Evolutionary conservation across 2,329 filamentous ascomycete species (phyloP), one percentile per base, ranked within the genome.

Genomic region (Pseudopithomyces maydicus): DNA sequence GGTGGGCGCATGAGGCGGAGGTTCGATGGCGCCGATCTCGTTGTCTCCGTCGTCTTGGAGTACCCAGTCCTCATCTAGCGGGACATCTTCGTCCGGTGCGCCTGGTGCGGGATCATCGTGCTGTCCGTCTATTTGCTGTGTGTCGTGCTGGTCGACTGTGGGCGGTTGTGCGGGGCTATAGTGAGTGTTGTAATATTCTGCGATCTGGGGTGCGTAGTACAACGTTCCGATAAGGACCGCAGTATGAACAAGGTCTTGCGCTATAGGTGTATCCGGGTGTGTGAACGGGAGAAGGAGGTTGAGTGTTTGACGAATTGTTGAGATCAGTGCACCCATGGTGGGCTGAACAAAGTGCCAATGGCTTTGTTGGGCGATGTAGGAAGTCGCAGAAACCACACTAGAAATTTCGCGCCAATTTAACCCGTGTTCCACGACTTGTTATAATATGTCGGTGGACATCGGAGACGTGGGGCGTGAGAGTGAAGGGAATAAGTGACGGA

Each of bases 201-300:
- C 77, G 35, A 82, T 75, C 58, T 78, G 76, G 17, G 80, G 80
- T 0, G 77, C 80, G 59, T 72, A 80, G 66, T 82, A 82, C 15
- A 82, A 70, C 2, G 79, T 71, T 22, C 72, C 70, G 60, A 78
- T 79, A 3, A 82, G 72, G 3, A 76, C 68, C 20, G 69, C 70
- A 3, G 80, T 77, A 64, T 82, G 80, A 0, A 80, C 57, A 11
- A 82, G 66, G 56, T 82, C 80, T 64, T 81, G 80, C 0, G 74
- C 35, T 5, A 82, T 63, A 5, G 80, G 80, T 26, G 79, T 82
- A 4, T 74, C 73, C 1, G 77, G 76, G 17, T 77, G 77, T 38
- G 80, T 80, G 64, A 82, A 82, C 0, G 80, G 80, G 2, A 82
- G 68, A 12, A 82, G 72, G 56, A 70, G 64, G 60, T 82, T 82